phyloP scores from a whole-genome alignment of 768 basidiomycete genomes.

The Xerocomus spinulosus region DNA sequence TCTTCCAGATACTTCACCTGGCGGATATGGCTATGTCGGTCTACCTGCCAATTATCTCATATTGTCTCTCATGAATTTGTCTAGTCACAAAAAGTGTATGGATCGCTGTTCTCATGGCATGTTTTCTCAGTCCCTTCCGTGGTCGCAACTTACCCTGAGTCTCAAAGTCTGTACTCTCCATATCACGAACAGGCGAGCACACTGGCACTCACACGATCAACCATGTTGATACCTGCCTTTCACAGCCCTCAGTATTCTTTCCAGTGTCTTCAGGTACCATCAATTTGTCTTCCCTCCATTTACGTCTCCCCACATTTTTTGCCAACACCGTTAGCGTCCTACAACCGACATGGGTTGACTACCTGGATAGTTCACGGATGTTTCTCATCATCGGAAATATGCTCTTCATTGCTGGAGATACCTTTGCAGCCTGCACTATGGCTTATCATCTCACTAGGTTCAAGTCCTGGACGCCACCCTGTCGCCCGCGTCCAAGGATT shows the following conservation, averaged over 20 bases:
- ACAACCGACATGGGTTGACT: slow-evolving; percentile 9
- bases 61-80: neutral
- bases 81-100: slow-evolving; percentile 15
- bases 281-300: neutral
- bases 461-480: slow-evolving; percentile 5
- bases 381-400: slow-evolving; percentile 19
- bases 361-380: neutral
- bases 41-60: neutral
- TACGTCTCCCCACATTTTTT: neutral
- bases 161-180: slow-evolving; percentile 12
- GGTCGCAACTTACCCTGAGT: neutral
- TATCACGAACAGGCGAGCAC: slow-evolving; percentile 18
- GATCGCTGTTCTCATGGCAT: slow-evolving; percentile 22
- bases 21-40: slow-evolving; percentile 28
- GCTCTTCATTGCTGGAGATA: slow-evolving; percentile 25
- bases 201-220: neutral
- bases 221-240: neutral
- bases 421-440: slow-evolving; percentile 18
- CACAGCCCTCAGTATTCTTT: slow-evolving; percentile 16
- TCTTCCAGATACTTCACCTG: slow-evolving; percentile 25
- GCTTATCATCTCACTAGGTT: slow-evolving; percentile 19
- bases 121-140: neutral
- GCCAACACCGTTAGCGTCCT: slow-evolving; percentile 3
- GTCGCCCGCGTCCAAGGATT: slow-evolving; percentile 10
- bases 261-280: slow-evolving; percentile 16